Evolutionary conservation across 2,329 filamentous ascomycete genomes (phyloP).

Genomic region (Tolypocladium inflatum): DNA sequence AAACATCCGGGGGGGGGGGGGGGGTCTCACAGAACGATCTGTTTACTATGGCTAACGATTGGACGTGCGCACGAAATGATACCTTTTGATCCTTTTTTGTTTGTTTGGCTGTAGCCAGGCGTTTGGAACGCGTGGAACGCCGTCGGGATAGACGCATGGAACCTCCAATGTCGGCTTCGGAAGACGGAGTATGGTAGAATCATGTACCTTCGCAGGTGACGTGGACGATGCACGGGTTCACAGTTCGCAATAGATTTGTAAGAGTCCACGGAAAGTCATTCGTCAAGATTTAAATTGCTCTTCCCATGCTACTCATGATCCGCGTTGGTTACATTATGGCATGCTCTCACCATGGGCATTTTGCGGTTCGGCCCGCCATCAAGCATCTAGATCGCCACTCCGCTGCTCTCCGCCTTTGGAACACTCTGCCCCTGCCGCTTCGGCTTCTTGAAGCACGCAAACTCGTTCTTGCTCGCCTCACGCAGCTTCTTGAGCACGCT

Average conservation of each 20-base stretch:
- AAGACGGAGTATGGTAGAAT: background rate
- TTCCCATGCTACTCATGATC: background rate
- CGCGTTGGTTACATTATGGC: background rate
- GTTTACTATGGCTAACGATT: slow-evolving; percentile 18
- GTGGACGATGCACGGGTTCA: background rate
- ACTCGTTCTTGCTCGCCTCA: slow-evolving; percentile 75
- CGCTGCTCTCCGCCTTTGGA: slow-evolving; percentile 21
- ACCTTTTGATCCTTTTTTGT: slow-evolving; percentile 8
- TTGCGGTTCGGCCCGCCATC: background rate
- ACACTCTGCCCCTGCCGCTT: slow-evolving; percentile 31
- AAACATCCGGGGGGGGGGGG: background rate
- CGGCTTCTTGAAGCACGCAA: slow-evolving; percentile 70
- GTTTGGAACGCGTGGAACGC: background rate
- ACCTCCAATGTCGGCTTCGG: background rate
- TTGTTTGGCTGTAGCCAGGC: background rate
- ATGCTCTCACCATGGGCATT: background rate
- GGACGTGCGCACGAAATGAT: slow-evolving; percentile 15
- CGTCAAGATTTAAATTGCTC: background rate
- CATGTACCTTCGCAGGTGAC: background rate
- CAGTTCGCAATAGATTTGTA: background rate
- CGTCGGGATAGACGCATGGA: background rate
- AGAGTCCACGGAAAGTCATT: background rate
- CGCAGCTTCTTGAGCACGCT: slow-evolving; percentile 74
- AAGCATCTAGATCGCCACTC: background rate
- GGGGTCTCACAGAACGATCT: background rate